These are phyloP conservation scores for Gymnopilus dilepis DNA, from an alignment of 768 basidiomycete species.

Conservation along the genomic window DNA sequence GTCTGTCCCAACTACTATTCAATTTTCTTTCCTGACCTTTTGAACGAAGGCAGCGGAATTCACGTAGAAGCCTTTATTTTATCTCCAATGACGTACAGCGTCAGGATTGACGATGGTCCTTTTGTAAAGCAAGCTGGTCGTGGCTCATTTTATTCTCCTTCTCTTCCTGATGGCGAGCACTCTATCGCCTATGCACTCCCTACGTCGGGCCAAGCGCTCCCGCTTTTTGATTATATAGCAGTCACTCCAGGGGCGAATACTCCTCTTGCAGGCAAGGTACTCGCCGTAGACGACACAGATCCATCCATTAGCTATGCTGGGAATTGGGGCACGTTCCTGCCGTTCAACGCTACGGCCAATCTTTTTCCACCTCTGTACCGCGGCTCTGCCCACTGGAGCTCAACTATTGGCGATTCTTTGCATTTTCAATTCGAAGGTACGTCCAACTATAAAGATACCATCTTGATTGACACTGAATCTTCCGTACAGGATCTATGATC, in stretches of 20 bases:
- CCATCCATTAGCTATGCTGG: constrained; percentile 36
- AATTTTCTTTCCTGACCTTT: no score
- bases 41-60: no score
- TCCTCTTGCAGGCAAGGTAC: constrained; percentile 36
- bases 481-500: constrained; percentile 40
- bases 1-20: no score
- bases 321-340: constrained; percentile 35
- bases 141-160: no score
- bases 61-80: no score
- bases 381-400: constrained; percentile 43
- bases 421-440: constrained; percentile 39
- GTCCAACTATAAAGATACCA: no score
- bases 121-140: no score
- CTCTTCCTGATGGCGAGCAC: no score
- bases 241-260: constrained; percentile 42
- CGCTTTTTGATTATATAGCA: constrained; percentile 45
- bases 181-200: constrained; percentile 39
- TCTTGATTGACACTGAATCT: not conserved
- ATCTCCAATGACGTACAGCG: no score
- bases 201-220: constrained; percentile 21
- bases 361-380: constrained; percentile 35
- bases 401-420: constrained; percentile 39
- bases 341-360: constrained; percentile 15
- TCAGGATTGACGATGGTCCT: no score
- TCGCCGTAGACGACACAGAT: constrained; percentile 45